A percentile compares a stretch with the other conserved stretches of the same genome.
Conservation (phyloP, 108 stramenopile species). For the Cyclotella kingstonii region DNA sequence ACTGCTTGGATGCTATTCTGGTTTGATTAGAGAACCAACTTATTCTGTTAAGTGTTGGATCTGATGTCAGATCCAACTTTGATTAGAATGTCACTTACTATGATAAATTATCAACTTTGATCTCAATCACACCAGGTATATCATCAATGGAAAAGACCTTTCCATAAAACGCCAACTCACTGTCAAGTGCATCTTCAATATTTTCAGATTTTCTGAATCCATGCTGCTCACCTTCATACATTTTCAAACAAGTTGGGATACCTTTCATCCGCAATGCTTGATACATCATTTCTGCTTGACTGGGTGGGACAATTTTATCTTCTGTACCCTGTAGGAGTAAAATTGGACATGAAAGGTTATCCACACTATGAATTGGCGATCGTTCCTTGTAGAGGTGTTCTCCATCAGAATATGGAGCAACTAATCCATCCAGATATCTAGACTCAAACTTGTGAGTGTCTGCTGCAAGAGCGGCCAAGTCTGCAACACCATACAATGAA, state of each 20-base stretch:
- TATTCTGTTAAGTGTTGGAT: too few species aligned
- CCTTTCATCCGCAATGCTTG: constrained; percentile 61
- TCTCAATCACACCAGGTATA: constrained; percentile 51
- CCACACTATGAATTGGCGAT: constrained; percentile 66
- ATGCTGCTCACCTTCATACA: constrained; percentile 85
- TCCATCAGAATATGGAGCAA: constrained; percentile 70
- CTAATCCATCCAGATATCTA: constrained; percentile 74
- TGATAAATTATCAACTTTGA: constrained; percentile 60
- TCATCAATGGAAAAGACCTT: constrained; percentile 63
- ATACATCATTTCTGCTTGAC: constrained; percentile 82
- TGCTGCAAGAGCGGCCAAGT: constrained; percentile 66
- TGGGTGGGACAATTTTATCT: constrained; percentile 86
- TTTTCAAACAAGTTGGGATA: constrained; percentile 61
- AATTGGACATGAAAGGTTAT: constrained; percentile 72
- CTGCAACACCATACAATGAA: constrained; percentile 73
- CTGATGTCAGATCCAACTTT: too few species aligned
- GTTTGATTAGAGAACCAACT: too few species aligned
- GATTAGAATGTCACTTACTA: too few species aligned
- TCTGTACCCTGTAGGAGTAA: constrained; percentile 76
- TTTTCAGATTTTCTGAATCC: constrained; percentile 87
- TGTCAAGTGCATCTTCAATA: constrained; percentile 69
- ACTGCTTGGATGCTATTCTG: too few species aligned
- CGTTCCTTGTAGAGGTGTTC: constrained; percentile 64
- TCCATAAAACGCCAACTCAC: constrained; percentile 72
- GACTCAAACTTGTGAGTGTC: constrained; percentile 88